Evolutionary conservation across 1,139 yeast species (phyloP).

Genomic region (Petasospora fabianii): DNA sequence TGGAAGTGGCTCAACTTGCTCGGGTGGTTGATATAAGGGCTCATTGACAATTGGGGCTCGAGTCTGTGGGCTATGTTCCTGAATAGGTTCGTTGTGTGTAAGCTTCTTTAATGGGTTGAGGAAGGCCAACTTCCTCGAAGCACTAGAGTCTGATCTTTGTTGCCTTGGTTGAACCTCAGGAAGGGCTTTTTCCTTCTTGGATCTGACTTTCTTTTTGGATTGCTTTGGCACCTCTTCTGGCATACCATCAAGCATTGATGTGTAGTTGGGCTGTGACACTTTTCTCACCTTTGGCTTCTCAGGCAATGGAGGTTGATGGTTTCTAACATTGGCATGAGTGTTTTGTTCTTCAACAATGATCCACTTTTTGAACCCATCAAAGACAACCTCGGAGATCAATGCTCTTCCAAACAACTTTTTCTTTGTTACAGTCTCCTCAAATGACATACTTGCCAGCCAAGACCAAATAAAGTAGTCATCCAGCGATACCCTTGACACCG

Average conservation of each 20-base stretch:
- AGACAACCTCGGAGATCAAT: conserved; percentile 63
- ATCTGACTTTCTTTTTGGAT: conserved; percentile 4
- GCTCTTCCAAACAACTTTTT: conserved; percentile 78
- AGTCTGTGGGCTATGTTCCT: conserved; percentile 6
- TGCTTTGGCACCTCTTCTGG: conserved; percentile 11
- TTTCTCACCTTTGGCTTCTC: conserved; percentile 20
- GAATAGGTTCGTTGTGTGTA: conserved; percentile 9
- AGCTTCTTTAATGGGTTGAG: conserved; percentile 16
- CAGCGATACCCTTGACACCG: conserved; percentile 60
- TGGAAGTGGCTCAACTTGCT: conserved; percentile 21
- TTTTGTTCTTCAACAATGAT: conserved; percentile 71
- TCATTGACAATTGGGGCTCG: conserved; percentile 4
- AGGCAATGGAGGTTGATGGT: conserved; percentile 20
- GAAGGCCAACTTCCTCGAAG: conserved; percentile 10
- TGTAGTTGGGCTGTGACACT: conserved; percentile 22
- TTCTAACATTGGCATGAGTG: conserved; percentile 35
- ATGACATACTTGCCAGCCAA: conserved; percentile 76
- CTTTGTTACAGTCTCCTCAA: conserved; percentile 65
- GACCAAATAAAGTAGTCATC: conserved; percentile 92
- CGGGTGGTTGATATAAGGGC: conserved; percentile 12
- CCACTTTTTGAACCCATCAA: conserved; percentile 82
- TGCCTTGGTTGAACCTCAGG: conserved; percentile 6
- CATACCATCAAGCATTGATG: conserved; percentile 23
- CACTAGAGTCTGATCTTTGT: conserved; percentile 8
- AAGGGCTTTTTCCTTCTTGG: conserved; percentile 11